phyloP scores from a whole-genome alignment of 495 filamentous ascomycete genomes.

The Aspergillus conjunctus region DNA sequence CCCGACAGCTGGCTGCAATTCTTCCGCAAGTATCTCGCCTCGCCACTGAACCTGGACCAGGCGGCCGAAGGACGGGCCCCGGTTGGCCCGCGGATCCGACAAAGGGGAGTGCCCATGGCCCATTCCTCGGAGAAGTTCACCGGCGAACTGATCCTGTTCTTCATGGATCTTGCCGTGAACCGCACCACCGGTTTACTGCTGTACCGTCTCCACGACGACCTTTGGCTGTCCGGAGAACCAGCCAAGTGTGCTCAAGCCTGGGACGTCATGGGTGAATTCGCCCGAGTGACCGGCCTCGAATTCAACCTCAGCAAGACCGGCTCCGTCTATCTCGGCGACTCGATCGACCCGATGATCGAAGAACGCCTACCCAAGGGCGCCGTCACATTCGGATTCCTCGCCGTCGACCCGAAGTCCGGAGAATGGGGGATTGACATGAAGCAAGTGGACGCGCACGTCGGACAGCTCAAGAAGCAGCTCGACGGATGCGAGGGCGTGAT shows the following conservation, averaged over 20 bases:
- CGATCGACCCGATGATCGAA: conserved; percentile 7
- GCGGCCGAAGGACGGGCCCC: conserved; percentile 29
- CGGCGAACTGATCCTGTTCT: conserved; percentile 59
- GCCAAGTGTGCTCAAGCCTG: conserved; percentile 52
- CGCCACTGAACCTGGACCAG: conserved; percentile 53
- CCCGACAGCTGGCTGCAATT: conserved; percentile 55
- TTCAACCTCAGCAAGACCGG: conserved; percentile 57
- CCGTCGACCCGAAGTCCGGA: conserved; percentile 20
- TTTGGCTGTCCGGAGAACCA: conserved; percentile 60
- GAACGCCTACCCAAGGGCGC: conserved; percentile 23
- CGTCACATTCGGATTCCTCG: conserved; percentile 34
- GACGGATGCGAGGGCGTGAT: conserved; percentile 49
- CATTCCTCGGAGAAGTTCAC: conserved; percentile 56
- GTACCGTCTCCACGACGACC: conserved; percentile 60
- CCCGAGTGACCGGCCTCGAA: conserved; percentile 49
- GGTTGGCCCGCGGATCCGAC: conserved; percentile 43
- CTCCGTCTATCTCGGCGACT: conserved; percentile 44
- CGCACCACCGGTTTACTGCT: conserved; percentile 51
- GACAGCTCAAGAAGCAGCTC: conserved; percentile 57
- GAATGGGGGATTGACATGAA: conserved; percentile 50
- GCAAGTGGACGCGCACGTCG: conserved; percentile 56
- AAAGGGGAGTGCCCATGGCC: conserved; percentile 53
- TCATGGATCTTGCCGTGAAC: conserved; percentile 61
- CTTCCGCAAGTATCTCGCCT: conserved; percentile 56
- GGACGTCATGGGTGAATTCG: conserved; percentile 52